Evolutionary conservation across 306 rosid species (phyloP).

Genomic region (Prunus salicina): DNA sequence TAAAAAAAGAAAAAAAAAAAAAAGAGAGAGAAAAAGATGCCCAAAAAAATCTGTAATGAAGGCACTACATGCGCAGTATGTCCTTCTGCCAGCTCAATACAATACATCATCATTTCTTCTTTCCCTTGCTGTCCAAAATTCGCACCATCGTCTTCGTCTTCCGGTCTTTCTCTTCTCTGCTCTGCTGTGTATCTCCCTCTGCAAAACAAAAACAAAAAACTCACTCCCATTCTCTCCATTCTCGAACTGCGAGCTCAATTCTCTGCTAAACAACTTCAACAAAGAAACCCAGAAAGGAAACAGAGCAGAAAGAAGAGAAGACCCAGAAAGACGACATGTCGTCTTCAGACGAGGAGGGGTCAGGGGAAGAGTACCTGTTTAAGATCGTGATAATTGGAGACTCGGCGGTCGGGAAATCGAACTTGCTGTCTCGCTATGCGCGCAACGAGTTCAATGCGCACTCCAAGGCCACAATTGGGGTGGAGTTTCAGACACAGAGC

Average conservation of each 20-base stretch:
- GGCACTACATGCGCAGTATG: conserved; percentile 32
- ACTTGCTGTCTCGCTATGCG: conserved; percentile 75
- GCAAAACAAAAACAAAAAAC: too few relatives aligned
- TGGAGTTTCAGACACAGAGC: conserved; percentile 87
- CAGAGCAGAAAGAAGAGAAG: too few relatives aligned
- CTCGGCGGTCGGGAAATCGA: conserved; percentile 86
- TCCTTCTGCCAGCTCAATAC: conserved; percentile 38
- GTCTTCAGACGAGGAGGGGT: conserved; percentile 71
- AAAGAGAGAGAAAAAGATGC: background rate
- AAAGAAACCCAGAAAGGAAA: background rate
- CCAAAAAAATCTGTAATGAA: background rate
- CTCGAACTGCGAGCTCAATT: background rate
- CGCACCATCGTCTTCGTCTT: background rate
- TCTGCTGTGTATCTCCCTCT: background rate
- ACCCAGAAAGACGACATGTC: conserved; percentile 43
- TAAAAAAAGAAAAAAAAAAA: too few relatives aligned
- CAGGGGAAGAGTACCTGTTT: conserved; percentile 89
- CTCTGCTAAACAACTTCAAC: background rate
- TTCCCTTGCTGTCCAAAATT: conserved; percentile 7
- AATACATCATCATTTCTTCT: background rate
- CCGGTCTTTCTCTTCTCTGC: background rate
- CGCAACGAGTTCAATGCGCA: conserved; percentile 83
- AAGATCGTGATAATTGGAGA: conserved; percentile 90
- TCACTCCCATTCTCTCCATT: background rate
- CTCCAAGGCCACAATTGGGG: conserved; percentile 96